Base-by-base conservation (phyloP, 345 rosid genomes). In the Rhizophora mangle region DNA sequence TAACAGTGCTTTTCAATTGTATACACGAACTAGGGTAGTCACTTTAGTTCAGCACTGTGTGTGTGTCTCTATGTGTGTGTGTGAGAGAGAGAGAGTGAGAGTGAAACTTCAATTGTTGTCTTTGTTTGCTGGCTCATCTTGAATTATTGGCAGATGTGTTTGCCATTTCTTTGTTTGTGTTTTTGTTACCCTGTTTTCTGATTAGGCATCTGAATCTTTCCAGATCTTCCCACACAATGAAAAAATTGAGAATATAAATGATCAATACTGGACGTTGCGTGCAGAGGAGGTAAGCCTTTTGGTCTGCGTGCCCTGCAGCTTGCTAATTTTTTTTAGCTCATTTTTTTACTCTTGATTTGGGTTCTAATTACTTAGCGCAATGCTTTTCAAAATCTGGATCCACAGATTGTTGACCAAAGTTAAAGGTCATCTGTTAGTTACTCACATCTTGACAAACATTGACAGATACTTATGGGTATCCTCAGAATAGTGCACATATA, bases 181-280 rank as follows among this genome's bases (percentile, higher is more conserved):
- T 30, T 66, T 62, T 29, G 3, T 19, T 60, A 5, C 69, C 65
- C 21, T 69, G 49, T 43, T 67, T 9, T 65, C 10, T 63, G 27
- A 80, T 36, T 55, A 22, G 43, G 59, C 65, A 24, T 26, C 27
- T 39, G n/a, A 54, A 24, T 64, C 49, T 71, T 79, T 70, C 60
- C 74, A 77, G 81, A 77, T 77, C 62, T 77, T 77, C 59, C 81
- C 74, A 2, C 77, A 52, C 66, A 72, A 39, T 20, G 81, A 77
- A 69, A 77, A 77, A 63, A 77, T 74, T n/a, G 78, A 70, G 84
- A 89, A 87, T 69, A 92, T 96, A 66, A 92, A 90, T 86, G 96
- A 96, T 79, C 97, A 90, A 52, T 92, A 88, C 85, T 92, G 97
- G 99, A 92, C 97, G 55, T 74, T 92, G 70, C 89, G 97, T 64